These are phyloP conservation scores for Gonapodya prolifera DNA, from an alignment of 192 early-diverging fungal genomes.

Conservation along the genomic window DNA sequence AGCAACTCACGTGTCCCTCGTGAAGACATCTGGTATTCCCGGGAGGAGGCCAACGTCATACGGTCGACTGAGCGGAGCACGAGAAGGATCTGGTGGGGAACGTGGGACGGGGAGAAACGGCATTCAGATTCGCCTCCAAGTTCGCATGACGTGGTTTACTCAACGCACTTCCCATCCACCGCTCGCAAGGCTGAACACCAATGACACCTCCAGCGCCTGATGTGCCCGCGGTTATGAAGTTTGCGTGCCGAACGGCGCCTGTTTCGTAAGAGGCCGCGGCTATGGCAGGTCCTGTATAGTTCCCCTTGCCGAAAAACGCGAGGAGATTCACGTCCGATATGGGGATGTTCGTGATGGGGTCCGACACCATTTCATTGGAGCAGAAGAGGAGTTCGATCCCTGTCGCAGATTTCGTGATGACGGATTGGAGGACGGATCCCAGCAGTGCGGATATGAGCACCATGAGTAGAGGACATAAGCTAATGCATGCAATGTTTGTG, in stretches of 20 bases:
- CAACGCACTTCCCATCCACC: neutral
- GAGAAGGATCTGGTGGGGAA: slow-evolving; percentile 22
- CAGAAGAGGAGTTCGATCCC: slow-evolving; percentile 32
- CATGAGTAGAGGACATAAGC: slow-evolving; percentile 57
- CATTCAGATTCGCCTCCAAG: neutral
- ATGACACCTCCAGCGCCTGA: slow-evolving; percentile 17
- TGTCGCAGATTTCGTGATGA: slow-evolving; percentile 30
- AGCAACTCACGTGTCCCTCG: slow-evolving; percentile 15
- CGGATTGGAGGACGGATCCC: slow-evolving; percentile 33
- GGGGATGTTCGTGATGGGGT: slow-evolving; percentile 24
- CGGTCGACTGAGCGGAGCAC: slow-evolving; percentile 10
- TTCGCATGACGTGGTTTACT: neutral
- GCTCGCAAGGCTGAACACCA: neutral
- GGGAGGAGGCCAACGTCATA: slow-evolving; percentile 17
- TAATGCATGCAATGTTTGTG: slow-evolving; percentile 58
- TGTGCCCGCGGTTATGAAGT: slow-evolving; percentile 4
- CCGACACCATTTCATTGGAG: slow-evolving; percentile 27
- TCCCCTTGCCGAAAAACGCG: slow-evolving; percentile 17
- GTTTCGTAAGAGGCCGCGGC: slow-evolving; percentile 16
- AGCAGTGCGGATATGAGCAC: slow-evolving; percentile 43
- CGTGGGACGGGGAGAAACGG: slow-evolving; percentile 14
- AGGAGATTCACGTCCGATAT: slow-evolving; percentile 15
- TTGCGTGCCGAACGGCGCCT: slow-evolving; percentile 22
- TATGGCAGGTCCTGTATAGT: slow-evolving; percentile 16
- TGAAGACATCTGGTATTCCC: neutral